A percentile compares a stretch with the other conserved stretches of the same genome.
These are phyloP conservation scores for Peronospora farinosa DNA, from an alignment of 352 stramenopile species.

Conservation along the genomic window DNA sequence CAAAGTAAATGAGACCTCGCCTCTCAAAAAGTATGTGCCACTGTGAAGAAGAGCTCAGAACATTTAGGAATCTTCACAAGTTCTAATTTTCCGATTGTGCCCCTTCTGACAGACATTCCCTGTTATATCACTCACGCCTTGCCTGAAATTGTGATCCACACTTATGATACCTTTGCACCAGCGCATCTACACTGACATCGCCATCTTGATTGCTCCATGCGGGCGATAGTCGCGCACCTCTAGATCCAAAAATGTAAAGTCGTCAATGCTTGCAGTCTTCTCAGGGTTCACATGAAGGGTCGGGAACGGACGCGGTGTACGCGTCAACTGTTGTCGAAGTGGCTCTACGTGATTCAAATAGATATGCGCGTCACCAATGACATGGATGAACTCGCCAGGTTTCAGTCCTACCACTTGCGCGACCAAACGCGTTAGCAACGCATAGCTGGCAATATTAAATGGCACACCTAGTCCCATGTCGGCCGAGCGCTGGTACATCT, in stretches of 20 bases:
- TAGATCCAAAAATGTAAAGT: constrained; percentile 96
- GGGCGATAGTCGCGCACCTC: constrained; percentile 94
- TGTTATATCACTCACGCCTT: no score
- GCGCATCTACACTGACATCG: constrained; percentile 89
- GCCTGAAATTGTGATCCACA: no score
- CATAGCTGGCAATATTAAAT: constrained; percentile 99
- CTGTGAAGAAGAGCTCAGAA: no score
- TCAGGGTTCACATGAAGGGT: constrained; percentile 86
- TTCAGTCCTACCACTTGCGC: constrained; percentile 92
- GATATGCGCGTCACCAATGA: constrained; percentile 98
- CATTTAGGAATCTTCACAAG: no score
- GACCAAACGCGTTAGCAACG: constrained; percentile 94
- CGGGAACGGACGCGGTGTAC: constrained; percentile 92
- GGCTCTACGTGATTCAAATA: constrained; percentile 99
- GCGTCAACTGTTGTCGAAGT: constrained; percentile 92
- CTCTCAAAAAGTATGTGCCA: no score
- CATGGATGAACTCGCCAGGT: constrained; percentile 97
- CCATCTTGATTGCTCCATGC: constrained; percentile 97
- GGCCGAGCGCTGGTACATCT: constrained; percentile 99
- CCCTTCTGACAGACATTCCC: no score
- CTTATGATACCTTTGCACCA: background rate
- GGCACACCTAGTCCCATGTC: constrained; percentile 99
- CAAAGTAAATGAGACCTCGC: no score
- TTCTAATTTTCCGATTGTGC: no score
- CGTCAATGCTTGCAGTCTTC: constrained; percentile 91